A percentile compares a stretch with the other conserved stretches of the same genome.
Evolutionary conservation across 1,139 yeast species (phyloP).

Genomic region (Blastobotrys raffinosifermentans): DNA sequence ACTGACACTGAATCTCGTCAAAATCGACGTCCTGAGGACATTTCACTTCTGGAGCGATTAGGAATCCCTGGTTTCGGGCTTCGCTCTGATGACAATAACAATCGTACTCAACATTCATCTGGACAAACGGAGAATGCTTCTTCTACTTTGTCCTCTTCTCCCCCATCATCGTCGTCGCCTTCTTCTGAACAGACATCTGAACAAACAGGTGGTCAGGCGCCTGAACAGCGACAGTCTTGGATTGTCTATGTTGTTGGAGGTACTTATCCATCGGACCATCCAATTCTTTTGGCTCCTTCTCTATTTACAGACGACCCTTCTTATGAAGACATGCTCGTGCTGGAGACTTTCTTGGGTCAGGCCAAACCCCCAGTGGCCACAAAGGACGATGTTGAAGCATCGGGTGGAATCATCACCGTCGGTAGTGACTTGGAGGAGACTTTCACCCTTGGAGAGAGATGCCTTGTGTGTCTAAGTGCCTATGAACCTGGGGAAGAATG

Average conservation of each 20-base stretch:
- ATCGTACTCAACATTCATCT: too few species aligned
- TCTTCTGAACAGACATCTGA: not conserved
- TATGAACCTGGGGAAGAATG: conserved; percentile 43
- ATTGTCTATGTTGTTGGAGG: conserved; percentile 48
- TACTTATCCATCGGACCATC: conserved; percentile 43
- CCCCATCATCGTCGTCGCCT: not conserved
- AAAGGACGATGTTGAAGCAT: conserved; percentile 34
- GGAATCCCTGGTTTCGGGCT: not conserved
- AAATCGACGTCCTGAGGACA: conserved; percentile 3
- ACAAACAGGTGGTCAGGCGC: not conserved
- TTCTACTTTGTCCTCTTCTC: conserved; percentile 3
- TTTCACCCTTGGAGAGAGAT: conserved; percentile 30
- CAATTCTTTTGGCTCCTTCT: conserved; percentile 43
- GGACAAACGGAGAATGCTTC: not conserved
- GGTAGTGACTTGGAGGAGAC: conserved; percentile 17
- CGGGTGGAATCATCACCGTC: conserved; percentile 33
- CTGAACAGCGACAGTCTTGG: conserved; percentile 37
- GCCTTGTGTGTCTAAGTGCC: conserved; percentile 47
- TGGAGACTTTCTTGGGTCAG: conserved; percentile 42
- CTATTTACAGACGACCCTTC: conserved; percentile 44
- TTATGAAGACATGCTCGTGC: conserved; percentile 42
- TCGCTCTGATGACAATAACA: not conserved
- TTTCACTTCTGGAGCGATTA: not conserved
- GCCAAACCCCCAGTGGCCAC: conserved; percentile 42
- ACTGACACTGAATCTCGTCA: conserved; percentile 5